These are phyloP conservation scores for Fomitopsis palustris DNA, from an alignment of 1,284 basidiomycete species.

Conservation along the genomic window DNA sequence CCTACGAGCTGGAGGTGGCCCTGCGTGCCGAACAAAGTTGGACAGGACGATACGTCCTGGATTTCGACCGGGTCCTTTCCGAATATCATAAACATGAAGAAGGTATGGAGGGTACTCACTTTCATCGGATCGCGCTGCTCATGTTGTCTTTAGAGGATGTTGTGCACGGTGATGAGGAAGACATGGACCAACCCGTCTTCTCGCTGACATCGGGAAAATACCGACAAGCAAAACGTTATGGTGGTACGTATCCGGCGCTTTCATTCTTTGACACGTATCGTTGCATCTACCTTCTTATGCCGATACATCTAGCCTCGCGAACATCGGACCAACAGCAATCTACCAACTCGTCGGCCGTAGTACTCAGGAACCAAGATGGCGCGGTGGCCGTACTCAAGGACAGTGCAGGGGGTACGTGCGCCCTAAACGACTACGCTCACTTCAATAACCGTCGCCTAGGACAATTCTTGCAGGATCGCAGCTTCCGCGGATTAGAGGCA, in stretches of 20 bases:
- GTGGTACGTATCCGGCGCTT: constrained; percentile 26
- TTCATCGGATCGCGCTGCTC: neutral
- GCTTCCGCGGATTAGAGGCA: constrained; percentile 83
- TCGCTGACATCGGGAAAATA: constrained; percentile 89
- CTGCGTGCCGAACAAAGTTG: constrained; percentile 67
- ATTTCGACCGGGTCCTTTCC: constrained; percentile 72
- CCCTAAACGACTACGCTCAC: neutral
- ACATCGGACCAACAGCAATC: neutral
- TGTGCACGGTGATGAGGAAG: constrained; percentile 24
- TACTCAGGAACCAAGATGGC: constrained; percentile 63
- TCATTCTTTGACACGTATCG: neutral
- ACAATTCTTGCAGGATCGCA: constrained; percentile 65
- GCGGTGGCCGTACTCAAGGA: constrained; percentile 54
- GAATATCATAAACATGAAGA: constrained; percentile 22
- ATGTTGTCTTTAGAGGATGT: constrained; percentile 4
- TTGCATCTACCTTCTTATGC: neutral
- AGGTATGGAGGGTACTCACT: neutral
- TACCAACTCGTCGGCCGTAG: constrained; percentile 36
- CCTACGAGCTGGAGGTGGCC: constrained; percentile 88
- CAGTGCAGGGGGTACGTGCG: constrained; percentile 65
- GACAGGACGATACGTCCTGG: constrained; percentile 80
- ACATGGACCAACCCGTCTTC: constrained; percentile 74
- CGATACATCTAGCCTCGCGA: neutral
- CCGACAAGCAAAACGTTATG: constrained; percentile 72
- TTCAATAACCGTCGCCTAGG: constrained; percentile 33